These are phyloP conservation scores for Fusarium transvaalense DNA, from an alignment of 2,329 filamentous ascomycete species.

Conservation along the genomic window DNA sequence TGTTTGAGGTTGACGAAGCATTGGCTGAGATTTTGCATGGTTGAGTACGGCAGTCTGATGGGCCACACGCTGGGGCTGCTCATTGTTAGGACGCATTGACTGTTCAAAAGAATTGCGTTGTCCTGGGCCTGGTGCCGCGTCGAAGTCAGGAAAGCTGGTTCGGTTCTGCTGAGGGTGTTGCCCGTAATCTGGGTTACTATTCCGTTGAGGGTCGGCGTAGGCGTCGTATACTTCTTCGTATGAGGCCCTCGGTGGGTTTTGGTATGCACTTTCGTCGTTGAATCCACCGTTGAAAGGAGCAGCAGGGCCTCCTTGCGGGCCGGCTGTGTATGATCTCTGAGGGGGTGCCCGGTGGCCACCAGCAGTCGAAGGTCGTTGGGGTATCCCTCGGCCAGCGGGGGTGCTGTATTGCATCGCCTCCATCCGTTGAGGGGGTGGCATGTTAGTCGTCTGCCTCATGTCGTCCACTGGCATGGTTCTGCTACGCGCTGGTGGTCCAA, in stretches of 20 bases:
- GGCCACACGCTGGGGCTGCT: constrained; percentile 62
- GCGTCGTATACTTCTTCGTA: constrained; percentile 67
- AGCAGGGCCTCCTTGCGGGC: constrained; percentile 55
- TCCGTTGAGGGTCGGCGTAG: constrained; percentile 62
- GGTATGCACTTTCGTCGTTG: constrained; percentile 49
- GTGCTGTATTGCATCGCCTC: constrained; percentile 63
- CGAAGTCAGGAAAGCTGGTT: constrained; percentile 58
- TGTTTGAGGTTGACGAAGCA: constrained; percentile 72
- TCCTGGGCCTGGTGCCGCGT: constrained; percentile 53
- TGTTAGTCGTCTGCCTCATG: constrained; percentile 56
- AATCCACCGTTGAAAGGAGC: constrained; percentile 52
- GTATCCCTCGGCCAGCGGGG: constrained; percentile 59
- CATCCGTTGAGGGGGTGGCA: constrained; percentile 53
- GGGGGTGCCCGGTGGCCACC: constrained; percentile 65
- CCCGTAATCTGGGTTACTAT: constrained; percentile 46
- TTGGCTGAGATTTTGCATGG: constrained; percentile 75
- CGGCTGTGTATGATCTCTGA: constrained; percentile 63
- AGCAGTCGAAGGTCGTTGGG: constrained; percentile 68
- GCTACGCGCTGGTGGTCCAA: constrained; percentile 67
- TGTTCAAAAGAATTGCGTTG: constrained; percentile 62
- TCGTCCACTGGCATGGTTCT: constrained; percentile 71
- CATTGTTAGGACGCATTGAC: constrained; percentile 57
- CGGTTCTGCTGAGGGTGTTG: constrained; percentile 39
- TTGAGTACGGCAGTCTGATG: constrained; percentile 67
- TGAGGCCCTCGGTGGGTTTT: constrained; percentile 52